Conservation (phyloP, 805 yeast genomes). For the Wickerhamiella australiensis region DNA sequence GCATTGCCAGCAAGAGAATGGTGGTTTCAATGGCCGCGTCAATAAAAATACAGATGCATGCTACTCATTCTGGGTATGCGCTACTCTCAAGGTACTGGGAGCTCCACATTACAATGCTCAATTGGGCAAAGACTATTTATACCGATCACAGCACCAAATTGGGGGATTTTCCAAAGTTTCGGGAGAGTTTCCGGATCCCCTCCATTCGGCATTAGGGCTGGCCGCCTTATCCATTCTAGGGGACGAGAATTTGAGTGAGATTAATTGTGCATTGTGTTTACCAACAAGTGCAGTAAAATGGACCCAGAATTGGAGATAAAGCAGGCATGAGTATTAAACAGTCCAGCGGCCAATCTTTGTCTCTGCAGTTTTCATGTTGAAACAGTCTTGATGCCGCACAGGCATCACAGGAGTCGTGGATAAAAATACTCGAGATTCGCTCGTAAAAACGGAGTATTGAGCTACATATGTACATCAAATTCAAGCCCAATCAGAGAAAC, state of each 20-base stretch:
- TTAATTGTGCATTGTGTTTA: conserved; percentile 23
- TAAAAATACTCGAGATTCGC: too few species aligned
- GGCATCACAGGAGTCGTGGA: too few species aligned
- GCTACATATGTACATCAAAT: too few species aligned
- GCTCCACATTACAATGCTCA: conserved; percentile 14
- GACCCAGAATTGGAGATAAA: neutral
- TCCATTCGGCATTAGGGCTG: conserved; percentile 47
- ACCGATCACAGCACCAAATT: conserved; percentile 47
- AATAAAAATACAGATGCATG: conserved; percentile 80
- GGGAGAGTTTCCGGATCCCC: conserved; percentile 45
- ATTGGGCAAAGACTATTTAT: conserved; percentile 34
- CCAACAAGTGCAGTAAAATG: neutral
- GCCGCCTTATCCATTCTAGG: conserved; percentile 34
- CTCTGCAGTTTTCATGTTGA: too few species aligned
- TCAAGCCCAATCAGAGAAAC: too few species aligned
- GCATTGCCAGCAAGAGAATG: conserved; percentile 28
- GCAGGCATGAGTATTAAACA: neutral
- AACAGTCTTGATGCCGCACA: too few species aligned
- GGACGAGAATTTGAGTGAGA: conserved; percentile 13
- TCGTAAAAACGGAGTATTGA: too few species aligned
- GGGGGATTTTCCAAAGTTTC: conserved; percentile 75
- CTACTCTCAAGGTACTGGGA: conserved; percentile 38
- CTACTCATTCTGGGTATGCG: conserved; percentile 74
- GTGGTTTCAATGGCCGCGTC: conserved; percentile 80
- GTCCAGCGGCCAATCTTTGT: too few species aligned